Percentiles rank a stretch among this genome's conserved stretches.
Evolutionary conservation across 2,329 filamentous ascomycete species (phyloP).

Genomic region (Didymella arachidicola): DNA sequence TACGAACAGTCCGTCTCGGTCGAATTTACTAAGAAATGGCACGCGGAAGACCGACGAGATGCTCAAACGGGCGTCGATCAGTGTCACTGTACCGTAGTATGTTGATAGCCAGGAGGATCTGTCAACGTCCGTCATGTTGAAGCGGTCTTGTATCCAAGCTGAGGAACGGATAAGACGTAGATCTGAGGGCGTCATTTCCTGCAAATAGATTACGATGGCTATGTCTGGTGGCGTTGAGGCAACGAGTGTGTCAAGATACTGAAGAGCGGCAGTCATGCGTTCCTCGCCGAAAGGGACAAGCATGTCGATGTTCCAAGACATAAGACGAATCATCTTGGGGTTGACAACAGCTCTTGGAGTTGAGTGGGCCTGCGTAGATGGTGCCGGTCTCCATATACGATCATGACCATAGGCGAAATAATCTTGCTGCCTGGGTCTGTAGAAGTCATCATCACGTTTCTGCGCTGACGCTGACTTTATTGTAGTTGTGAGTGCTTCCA

Average conservation of each 20-base stretch:
- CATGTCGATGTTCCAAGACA: slow-evolving; percentile 62
- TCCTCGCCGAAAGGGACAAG: slow-evolving; percentile 48
- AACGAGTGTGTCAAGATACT: slow-evolving; percentile 49
- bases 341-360: slow-evolving; percentile 4
- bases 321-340: slow-evolving; percentile 37
- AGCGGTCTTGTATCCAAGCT: slow-evolving; percentile 58
- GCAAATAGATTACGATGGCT: slow-evolving; percentile 58
- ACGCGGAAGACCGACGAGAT: slow-evolving; percentile 60
- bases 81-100: slow-evolving; percentile 62
- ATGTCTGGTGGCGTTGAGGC: slow-evolving; percentile 23
- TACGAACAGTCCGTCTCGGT: slow-evolving; percentile 64
- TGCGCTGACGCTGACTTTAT: slow-evolving; percentile 26
- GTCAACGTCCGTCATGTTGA: slow-evolving; percentile 59
- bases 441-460: slow-evolving; percentile 23
- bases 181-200: slow-evolving; percentile 61
- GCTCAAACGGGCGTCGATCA: slow-evolving; percentile 59
- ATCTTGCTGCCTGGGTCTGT: slow-evolving; percentile 22
- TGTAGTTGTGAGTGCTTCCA: slow-evolving; percentile 25
- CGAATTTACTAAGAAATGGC: slow-evolving; percentile 59
- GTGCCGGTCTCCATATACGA: background rate
- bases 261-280: slow-evolving; percentile 54
- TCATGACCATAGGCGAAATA: background rate
- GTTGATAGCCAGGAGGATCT: slow-evolving; percentile 55
- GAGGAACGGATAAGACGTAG: slow-evolving; percentile 55
- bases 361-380: slow-evolving; percentile 9